phyloP scores from a whole-genome alignment of 495 filamentous ascomycete genomes.

The Geoglossum glabrum region DNA sequence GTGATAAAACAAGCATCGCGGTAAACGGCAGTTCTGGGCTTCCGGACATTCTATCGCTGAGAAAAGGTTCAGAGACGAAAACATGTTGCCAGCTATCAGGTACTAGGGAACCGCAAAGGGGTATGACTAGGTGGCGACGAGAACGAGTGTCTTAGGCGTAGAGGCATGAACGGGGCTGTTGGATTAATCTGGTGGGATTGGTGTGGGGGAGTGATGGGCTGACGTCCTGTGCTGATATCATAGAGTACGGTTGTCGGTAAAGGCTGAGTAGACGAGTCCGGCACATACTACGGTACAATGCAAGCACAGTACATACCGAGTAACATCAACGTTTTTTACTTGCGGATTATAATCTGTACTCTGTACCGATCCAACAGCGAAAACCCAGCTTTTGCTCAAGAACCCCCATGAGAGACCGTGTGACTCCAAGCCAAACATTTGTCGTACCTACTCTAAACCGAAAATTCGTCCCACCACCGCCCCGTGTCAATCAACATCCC shows the following conservation, averaged over 20 bases:
- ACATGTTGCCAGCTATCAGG: not conserved
- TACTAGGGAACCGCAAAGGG: not conserved
- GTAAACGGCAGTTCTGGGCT: not conserved
- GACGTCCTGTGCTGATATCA: too few species aligned
- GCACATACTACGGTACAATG: too few species aligned
- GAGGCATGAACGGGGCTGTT: not conserved
- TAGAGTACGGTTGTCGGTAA: too few species aligned
- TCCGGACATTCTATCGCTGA: slow-evolving; percentile 3
- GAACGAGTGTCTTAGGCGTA: not conserved
- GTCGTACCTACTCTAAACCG: too few species aligned
- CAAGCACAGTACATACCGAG: too few species aligned
- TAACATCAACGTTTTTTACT: too few species aligned
- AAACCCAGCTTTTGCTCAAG: too few species aligned
- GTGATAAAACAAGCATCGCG: slow-evolving; percentile 5
- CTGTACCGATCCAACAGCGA: too few species aligned
- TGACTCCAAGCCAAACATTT: too few species aligned
- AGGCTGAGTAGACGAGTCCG: too few species aligned
- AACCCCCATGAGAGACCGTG: too few species aligned
- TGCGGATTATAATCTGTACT: too few species aligned
- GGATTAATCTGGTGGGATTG: not conserved
- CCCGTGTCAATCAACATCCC: slow-evolving; percentile 22
- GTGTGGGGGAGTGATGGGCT: not conserved
- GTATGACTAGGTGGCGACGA: not conserved
- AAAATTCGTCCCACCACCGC: slow-evolving; percentile 22
- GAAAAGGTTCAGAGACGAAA: slow-evolving; percentile 1